Evolutionary conservation across 108 stramenopile species (phyloP), one percentile per base, ranked within the genome.

Genomic region (Nitzschia sp.): DNA sequence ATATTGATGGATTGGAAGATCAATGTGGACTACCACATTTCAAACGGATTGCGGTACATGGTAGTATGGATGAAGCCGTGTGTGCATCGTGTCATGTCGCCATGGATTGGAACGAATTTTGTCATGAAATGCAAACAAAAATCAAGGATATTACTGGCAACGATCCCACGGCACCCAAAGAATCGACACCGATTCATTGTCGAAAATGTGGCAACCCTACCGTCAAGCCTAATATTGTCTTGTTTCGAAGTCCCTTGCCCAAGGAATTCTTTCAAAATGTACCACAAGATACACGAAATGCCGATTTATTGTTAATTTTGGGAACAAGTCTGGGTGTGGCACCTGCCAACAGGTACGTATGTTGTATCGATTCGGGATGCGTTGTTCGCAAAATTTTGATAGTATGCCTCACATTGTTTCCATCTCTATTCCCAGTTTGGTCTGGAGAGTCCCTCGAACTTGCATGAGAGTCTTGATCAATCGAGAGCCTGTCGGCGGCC

Each of bases 1-100:
- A 98, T 70, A 97, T 98, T 77, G 98, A 98, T 69, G 92, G 92
- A 65, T 70, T 98, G 33, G 98, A 98, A 70, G 75, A 85, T 36
- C 93, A 92, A 76, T 85, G 85, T 51, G 64, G 78, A 6, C 47
- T 97, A 15, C 85, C 88, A 4, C 71, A 58, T 18, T 85, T 87
- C 21, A 85, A 82, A 53, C 77, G 92, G 18, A 82, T 92, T 51
- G 77, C 83, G 53, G 93, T 94, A 4, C 96, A 97, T 71, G 96
- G 96, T 8, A 82, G 90, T 28, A 84, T 97, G 86, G 87, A 82
- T 46, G 71, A 76, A 58, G 92, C 91, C 11, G 81, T 77, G 8
- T 97, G 94, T 81, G 96, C 88, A 66, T 23, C 64, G 31, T 96
- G 95, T 60, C 76, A 75, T 1, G 57, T 71, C 24, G 61, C 72